Evolutionary conservation across 108 stramenopile species (phyloP), one percentile per base, ranked within the genome.

Genomic region (Nitzschia inconspicua): DNA sequence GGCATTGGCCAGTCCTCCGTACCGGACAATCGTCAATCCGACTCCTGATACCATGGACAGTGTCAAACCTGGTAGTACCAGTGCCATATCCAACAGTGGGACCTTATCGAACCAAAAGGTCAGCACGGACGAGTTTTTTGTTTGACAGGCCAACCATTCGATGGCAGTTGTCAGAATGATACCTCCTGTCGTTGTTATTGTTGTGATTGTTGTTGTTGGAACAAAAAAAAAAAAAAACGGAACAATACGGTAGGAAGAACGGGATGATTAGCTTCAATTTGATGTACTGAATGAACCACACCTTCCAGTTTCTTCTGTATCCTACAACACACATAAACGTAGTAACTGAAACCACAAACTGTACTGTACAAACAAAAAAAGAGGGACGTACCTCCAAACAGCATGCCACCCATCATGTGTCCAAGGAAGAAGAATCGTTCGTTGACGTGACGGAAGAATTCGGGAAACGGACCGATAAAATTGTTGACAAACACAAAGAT

Each of bases 101-200:
- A 79, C 78, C 34, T 72, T 73, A n/a, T 66, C 59, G 48, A 83
- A 83, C 82, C 82, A 83, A 63, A 83, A 83, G 28, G 69, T 58
- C 20, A 79, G 44, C 9, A 83, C 82, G 29, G 58, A 29, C 2
- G 70, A 46, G 30, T 83, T 72, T 28, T 61, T 47, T 27, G 60
- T 68, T 35, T 70, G 63, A 11, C 63, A 65, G 13, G 79, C 82
- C 34, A 68, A 43, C 26, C 73, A 32, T 57, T 83, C 78, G 43
- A 79, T 79, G 36, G 52, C 65, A 1, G 78, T 77, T 24, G 76
- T 76, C 3, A 48, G 22, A 48, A 48, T 37, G 16, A 80, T 70
- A 39, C 76, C 73, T 14, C 74, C n/a, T n/a, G n/a, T n/a, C n/a
- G n/a, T n/a, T n/a, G n/a, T n/a, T n/a, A n/a, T n/a, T n/a, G n/a